Evolutionary conservation across 164 flowering plant genomes (phyloP).

Genomic region (Berberis vulgaris): DNA sequence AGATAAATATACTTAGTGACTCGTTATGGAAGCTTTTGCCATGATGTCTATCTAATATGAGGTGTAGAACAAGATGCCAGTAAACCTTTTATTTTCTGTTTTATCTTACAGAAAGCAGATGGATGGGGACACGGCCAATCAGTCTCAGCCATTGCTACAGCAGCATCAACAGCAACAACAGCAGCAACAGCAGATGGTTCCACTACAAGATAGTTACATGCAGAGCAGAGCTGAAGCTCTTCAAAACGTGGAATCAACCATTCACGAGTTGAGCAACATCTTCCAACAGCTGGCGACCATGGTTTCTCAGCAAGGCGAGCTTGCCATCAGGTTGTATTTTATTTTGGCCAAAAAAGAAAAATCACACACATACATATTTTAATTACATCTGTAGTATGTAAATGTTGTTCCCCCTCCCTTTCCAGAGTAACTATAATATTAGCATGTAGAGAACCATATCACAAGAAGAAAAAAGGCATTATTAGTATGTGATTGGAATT

Average conservation of each 20-base stretch:
- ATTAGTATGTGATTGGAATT: too few species aligned
- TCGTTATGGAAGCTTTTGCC: too few species aligned
- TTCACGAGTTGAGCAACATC: constrained; percentile 57
- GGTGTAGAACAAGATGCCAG: neutral
- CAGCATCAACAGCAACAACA: too few species aligned
- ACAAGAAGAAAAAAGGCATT: too few species aligned
- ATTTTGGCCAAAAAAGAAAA: neutral
- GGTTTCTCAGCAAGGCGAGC: constrained; percentile 98
- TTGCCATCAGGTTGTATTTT: constrained; percentile 70
- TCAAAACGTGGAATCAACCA: constrained; percentile 96
- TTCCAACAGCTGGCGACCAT: constrained; percentile 92
- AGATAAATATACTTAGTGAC: too few species aligned
- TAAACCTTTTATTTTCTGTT: neutral
- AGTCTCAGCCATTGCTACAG: too few species aligned
- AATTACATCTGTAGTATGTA: too few species aligned
- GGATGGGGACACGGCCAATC: constrained; percentile 40
- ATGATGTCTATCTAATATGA: too few species aligned
- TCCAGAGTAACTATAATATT: too few species aligned
- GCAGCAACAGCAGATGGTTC: constrained; percentile 82
- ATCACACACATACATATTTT: too few species aligned
- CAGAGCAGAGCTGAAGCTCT: constrained; percentile 98
- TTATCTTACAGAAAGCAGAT: constrained; percentile 42
- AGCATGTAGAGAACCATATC: too few species aligned
- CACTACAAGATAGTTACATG: constrained; percentile 61
- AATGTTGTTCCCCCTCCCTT: too few species aligned